phyloP scores from a whole-genome alignment of 2,329 filamentous ascomycete species.

The Nigrospora sphaerica region DNA sequence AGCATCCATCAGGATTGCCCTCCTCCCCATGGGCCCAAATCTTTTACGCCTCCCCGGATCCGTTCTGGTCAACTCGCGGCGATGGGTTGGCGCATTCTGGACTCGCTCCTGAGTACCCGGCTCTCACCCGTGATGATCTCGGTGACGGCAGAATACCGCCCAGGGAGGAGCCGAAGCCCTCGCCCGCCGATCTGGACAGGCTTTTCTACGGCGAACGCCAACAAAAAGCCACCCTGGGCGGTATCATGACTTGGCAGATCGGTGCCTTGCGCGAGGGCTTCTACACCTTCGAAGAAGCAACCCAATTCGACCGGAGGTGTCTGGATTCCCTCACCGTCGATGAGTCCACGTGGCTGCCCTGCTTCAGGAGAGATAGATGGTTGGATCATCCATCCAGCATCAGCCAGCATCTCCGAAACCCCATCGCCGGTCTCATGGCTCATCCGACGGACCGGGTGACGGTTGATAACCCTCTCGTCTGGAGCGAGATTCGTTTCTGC shows the following conservation, averaged over 20 bases:
- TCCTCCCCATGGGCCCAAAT: constrained; percentile 4
- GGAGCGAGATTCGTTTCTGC: background rate
- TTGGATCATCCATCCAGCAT: background rate
- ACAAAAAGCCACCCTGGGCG: background rate
- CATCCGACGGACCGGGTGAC: constrained; percentile 3
- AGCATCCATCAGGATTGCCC: too few relatives aligned
- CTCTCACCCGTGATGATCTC: background rate
- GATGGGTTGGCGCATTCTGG: constrained; percentile 1
- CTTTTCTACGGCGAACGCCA: constrained; percentile 2
- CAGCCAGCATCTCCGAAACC: too few relatives aligned
- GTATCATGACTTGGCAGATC: constrained; percentile 3
- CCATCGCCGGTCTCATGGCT: background rate
- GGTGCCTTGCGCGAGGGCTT: background rate
- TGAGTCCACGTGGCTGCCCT: background rate
- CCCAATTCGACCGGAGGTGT: too few relatives aligned
- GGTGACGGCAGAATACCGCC: too few relatives aligned
- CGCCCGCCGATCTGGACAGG: background rate
- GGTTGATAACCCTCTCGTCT: constrained; percentile 4
- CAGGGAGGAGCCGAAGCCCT: background rate
- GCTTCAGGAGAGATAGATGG: constrained; percentile 1
- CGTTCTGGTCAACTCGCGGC: background rate
- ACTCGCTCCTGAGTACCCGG: background rate
- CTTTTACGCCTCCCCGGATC: background rate
- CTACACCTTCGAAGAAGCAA: background rate
- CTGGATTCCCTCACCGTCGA: background rate